phyloP scores from a whole-genome alignment of 2,329 filamentous ascomycete genomes.

The Fusarium nygamai region DNA sequence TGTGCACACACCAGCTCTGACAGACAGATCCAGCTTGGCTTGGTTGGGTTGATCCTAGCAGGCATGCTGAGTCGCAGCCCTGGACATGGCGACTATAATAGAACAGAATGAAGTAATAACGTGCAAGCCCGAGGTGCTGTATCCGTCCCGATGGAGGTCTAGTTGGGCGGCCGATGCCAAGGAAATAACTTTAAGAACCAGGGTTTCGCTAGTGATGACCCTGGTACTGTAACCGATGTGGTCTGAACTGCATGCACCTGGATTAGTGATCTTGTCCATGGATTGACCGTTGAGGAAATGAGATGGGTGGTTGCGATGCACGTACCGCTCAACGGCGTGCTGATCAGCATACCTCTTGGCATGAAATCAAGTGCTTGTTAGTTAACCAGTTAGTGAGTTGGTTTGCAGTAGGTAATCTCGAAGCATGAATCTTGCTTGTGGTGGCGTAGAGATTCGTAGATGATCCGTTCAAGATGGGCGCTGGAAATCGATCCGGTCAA shows the following conservation, averaged over 20 bases:
- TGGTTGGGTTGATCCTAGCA: constrained; percentile 29
- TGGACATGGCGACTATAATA: constrained; percentile 32
- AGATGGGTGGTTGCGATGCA: constrained; percentile 23
- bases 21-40: constrained; percentile 30
- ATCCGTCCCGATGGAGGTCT: constrained; percentile 1
- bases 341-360: constrained; percentile 10
- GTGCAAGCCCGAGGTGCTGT: neutral
- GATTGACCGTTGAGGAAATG: constrained; percentile 24
- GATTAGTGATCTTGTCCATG: constrained; percentile 39
- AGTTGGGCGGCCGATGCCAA: constrained; percentile 33
- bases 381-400: neutral
- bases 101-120: constrained; percentile 32
- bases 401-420: neutral
- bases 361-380: neutral
- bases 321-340: constrained; percentile 27
- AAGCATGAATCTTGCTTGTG: neutral
- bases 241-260: constrained; percentile 31
- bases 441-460: neutral
- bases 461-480: neutral
- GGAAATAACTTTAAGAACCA: constrained; percentile 24
- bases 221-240: constrained; percentile 28
- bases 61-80: constrained; percentile 41
- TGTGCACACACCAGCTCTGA: constrained; percentile 29
- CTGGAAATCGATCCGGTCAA: neutral
- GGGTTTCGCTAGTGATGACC: constrained; percentile 34